Percentiles rank a stretch among this genome's conserved stretches.
Conservation (phyloP, 2,329 filamentous ascomycete genomes). For the Diplodia mutila region DNA sequence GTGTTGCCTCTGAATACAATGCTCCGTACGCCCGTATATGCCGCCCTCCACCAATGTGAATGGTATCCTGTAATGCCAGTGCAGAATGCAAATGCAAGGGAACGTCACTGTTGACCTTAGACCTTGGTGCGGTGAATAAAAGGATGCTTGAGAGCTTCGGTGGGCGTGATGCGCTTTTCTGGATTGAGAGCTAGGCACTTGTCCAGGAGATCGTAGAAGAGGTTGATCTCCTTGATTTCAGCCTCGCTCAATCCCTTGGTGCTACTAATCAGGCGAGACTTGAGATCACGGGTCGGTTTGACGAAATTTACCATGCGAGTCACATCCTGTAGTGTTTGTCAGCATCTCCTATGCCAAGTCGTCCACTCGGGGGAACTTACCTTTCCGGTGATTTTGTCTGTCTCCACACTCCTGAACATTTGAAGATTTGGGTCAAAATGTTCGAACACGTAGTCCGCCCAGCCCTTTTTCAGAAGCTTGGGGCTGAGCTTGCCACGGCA, state of each 20-base stretch:
- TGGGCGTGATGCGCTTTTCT: slow-evolving; percentile 85
- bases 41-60: background rate
- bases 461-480: slow-evolving; percentile 82
- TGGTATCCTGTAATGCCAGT: background rate
- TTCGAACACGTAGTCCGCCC: slow-evolving; percentile 64
- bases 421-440: slow-evolving; percentile 80
- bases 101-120: background rate
- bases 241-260: slow-evolving; percentile 72
- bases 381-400: slow-evolving; percentile 84
- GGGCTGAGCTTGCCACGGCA: slow-evolving; percentile 89
- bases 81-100: background rate
- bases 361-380: slow-evolving; percentile 30
- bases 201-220: slow-evolving; percentile 86
- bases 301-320: slow-evolving; percentile 69
- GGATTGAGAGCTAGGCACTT: slow-evolving; percentile 88
- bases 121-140: slow-evolving; percentile 62
- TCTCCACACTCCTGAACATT: slow-evolving; percentile 82
- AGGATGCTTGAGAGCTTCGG: slow-evolving; percentile 84
- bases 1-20: background rate
- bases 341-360: slow-evolving; percentile 27
- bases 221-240: slow-evolving; percentile 76
- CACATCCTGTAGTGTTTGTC: slow-evolving; percentile 57
- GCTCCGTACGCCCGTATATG: slow-evolving; percentile 13
- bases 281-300: slow-evolving; percentile 72
- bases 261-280: slow-evolving; percentile 73